Percentiles rank a stretch among this genome's conserved stretches.
These are phyloP conservation scores for Canavalia gladiata DNA, from an alignment of 306 rosid species.

Conservation along the genomic window DNA sequence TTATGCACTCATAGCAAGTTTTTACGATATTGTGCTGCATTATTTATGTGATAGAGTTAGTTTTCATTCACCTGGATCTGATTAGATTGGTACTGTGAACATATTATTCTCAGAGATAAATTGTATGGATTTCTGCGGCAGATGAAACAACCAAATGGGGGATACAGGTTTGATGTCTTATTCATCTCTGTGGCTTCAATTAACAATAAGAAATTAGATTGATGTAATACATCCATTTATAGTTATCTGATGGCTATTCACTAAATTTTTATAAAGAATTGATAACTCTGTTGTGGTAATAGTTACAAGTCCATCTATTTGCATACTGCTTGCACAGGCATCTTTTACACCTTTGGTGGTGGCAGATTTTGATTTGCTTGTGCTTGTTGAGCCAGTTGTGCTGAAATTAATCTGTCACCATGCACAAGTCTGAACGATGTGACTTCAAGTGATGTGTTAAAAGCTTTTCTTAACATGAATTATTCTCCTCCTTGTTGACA, in stretches of 20 bases:
- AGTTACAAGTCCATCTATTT: constrained; percentile 9
- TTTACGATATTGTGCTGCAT: not conserved
- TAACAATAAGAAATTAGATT: constrained; percentile 10
- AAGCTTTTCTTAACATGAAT: constrained; percentile 28
- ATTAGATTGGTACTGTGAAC: constrained; percentile 40
- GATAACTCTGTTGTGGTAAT: constrained; percentile 4
- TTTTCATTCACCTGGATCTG: constrained; percentile 42
- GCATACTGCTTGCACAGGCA: not conserved
- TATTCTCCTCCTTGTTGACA: constrained; percentile 31
- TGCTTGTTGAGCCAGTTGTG: constrained; percentile 26
- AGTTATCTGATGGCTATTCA: not conserved
- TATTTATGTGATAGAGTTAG: constrained; percentile 19
- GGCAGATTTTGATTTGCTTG: constrained; percentile 34
- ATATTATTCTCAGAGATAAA: constrained; percentile 63
- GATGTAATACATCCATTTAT: constrained; percentile 21
- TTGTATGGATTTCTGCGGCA: constrained; percentile 67
- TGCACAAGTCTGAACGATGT: constrained; percentile 13
- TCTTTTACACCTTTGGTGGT: not conserved
- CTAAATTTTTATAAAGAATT: not conserved
- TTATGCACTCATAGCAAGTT: constrained; percentile 48
- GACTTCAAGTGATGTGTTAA: constrained; percentile 28
- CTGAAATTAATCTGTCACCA: constrained; percentile 21
- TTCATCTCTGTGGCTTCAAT: constrained; percentile 40
- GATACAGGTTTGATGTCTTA: constrained; percentile 74
- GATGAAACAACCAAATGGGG: constrained; percentile 90